These are phyloP conservation scores for Hyphopichia buzzinii DNA, from an alignment of 1,139 yeast species.

Conservation along the genomic window DNA sequence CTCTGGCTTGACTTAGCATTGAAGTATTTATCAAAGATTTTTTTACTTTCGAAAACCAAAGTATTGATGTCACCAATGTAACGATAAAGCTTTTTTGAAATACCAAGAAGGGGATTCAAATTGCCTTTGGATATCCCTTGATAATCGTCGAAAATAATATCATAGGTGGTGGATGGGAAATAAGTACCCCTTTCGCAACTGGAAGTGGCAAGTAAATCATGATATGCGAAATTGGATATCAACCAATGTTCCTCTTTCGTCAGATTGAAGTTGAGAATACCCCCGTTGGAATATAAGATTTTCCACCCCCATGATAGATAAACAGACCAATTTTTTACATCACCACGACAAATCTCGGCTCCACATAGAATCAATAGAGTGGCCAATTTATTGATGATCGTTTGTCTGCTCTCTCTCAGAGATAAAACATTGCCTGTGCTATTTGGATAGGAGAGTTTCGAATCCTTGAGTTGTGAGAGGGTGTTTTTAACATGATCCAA, in stretches of 20 bases:
- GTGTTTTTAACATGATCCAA: conserved; percentile 37
- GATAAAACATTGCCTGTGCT: background rate
- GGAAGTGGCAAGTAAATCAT: conserved; percentile 69
- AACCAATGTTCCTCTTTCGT: conserved; percentile 70
- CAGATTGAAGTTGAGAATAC: conserved; percentile 50
- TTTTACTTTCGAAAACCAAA: conserved; percentile 52
- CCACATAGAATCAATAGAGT: conserved; percentile 65
- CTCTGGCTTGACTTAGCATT: background rate
- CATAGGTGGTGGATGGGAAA: conserved; percentile 57
- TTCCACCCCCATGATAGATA: conserved; percentile 62
- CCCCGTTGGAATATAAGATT: conserved; percentile 56
- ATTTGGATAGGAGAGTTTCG: background rate
- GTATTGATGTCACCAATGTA: conserved; percentile 69
- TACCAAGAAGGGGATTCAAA: conserved; percentile 70
- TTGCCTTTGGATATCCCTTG: conserved; percentile 34
- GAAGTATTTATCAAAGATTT: conserved; percentile 18
- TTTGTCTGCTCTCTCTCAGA: conserved; percentile 13
- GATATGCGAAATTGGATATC: conserved; percentile 79
- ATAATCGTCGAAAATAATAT: conserved; percentile 45
- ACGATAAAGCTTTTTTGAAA: conserved; percentile 64
- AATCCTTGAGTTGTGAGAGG: conserved; percentile 3
- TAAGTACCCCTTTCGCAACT: conserved; percentile 55
- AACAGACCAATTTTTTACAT: conserved; percentile 66
- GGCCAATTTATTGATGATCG: conserved; percentile 51
- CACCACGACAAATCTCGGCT: conserved; percentile 76